Evolutionary conservation across 2,329 filamentous ascomycete species (phyloP), one percentile per base, ranked within the genome.

Genomic region (Chrysosporium queenslandicum): DNA sequence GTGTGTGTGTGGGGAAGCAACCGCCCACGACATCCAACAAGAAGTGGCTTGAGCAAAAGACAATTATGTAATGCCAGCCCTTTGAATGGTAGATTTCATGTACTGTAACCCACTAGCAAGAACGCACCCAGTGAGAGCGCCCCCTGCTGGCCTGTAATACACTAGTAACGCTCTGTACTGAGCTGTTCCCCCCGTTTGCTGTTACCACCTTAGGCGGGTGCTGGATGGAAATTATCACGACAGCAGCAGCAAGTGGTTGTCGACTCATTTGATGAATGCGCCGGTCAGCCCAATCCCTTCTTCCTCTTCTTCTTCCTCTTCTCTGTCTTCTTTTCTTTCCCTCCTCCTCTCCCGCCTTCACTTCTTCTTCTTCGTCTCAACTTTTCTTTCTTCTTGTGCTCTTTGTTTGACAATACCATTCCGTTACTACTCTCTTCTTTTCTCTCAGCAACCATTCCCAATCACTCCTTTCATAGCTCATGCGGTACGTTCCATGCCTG

Each of bases 351-450:
- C 32, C 29, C 27, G 37, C 40, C 25, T 32, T 40, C 29, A 12
- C 16, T 29, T 8, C 27, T 9, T 36, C 23, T 55, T 55, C 56
- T 60, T 56, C 41, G 46, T 40, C 34, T 51, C 5, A 36, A 41
- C 50, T 41, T 41, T 52, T 42, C 50, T 52, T 52, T 46, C 43
- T 16, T 8, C 41, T 27, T 11, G 3, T 40, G 32, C 41, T 40
- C 11, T 52, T n/a, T 51, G 49, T 51, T 51, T 51, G 49, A 51
- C 49, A n/a, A n/a, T n/a, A n/a, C 37, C 40, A 45, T 43, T 14
- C 7, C 21, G 16, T 37, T 45, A 7, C 34, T 41, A 40, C 16
- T 40, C 14, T 29, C 29, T 36, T 12, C 29, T 34, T 7, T 43
- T 50, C 27, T 20, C 23, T 5, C 34, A 14, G 18, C 37, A 20